Conservation (phyloP, 768 basidiomycete species). For the Plicaturopsis crispa region DNA sequence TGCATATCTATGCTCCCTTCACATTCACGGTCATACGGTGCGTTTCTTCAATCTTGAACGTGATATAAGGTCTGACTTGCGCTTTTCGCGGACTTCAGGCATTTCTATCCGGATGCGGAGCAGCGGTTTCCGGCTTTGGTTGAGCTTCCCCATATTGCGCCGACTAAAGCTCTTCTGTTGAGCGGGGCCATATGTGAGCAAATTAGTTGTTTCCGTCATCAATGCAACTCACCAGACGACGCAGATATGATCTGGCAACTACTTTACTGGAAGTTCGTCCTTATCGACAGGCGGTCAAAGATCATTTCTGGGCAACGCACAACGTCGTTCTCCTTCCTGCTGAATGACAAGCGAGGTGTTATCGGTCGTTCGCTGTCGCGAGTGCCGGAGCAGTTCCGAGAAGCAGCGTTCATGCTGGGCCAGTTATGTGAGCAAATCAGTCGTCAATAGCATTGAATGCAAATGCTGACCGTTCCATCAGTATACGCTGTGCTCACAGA, state of each 20-base stretch:
- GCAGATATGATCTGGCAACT: constrained; percentile 89
- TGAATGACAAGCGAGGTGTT: constrained; percentile 80
- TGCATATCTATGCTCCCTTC: constrained; percentile 91
- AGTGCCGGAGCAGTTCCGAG: constrained; percentile 55
- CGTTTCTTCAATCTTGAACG: constrained; percentile 15
- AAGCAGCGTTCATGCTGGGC: constrained; percentile 72
- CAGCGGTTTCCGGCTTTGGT: constrained; percentile 80
- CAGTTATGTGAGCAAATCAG: constrained; percentile 56
- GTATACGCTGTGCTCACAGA: constrained; percentile 85
- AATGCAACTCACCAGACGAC: constrained; percentile 6
- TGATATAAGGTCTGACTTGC: background rate
- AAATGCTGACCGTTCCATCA: constrained; percentile 17
- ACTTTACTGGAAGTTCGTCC: constrained; percentile 93
- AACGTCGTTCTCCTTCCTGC: constrained; percentile 82
- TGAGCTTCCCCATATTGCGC: constrained; percentile 63
- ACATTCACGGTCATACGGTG: constrained; percentile 88
- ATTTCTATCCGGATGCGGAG: constrained; percentile 79
- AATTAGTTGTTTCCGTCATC: constrained; percentile 1
- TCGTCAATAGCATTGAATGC: constrained; percentile 7
- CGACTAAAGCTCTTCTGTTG: constrained; percentile 65
- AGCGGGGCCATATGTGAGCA: constrained; percentile 79
- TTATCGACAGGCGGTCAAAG: constrained; percentile 82
- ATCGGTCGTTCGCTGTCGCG: constrained; percentile 68
- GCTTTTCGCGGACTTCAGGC: constrained; percentile 37
- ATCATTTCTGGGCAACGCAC: constrained; percentile 88